Conservation (phyloP, 805 yeast genomes). For the Wickerhamiella hasegawae region DNA sequence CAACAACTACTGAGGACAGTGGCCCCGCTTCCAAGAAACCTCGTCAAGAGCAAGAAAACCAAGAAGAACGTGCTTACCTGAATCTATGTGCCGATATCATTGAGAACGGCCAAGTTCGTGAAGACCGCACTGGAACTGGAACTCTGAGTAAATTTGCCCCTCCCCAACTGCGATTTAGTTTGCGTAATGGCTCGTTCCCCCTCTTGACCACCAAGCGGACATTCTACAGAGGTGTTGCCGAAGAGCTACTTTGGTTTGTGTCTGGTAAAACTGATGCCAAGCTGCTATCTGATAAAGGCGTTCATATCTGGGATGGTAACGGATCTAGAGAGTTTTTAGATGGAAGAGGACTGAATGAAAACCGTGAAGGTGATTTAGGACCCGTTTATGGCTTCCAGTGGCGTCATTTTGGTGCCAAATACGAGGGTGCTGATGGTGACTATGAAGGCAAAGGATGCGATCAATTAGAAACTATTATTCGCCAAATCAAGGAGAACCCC, state of each 20-base stretch:
- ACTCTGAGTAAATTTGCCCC: constrained; percentile 86
- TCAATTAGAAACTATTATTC: constrained; percentile 66
- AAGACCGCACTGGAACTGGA: constrained; percentile 97
- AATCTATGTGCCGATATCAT: constrained; percentile 67
- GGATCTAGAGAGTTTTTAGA: constrained; percentile 88
- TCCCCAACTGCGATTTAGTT: constrained; percentile 75
- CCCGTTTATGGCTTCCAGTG: constrained; percentile 99
- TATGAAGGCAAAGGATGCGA: constrained; percentile 82
- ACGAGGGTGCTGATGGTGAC: constrained; percentile 71
- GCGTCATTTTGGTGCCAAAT: constrained; percentile 97
- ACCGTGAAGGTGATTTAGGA: constrained; percentile 89
- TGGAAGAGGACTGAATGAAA: constrained; percentile 56
- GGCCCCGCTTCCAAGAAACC: too few relatives aligned
- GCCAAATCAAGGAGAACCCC: constrained; percentile 73
- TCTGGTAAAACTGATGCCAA: constrained; percentile 82
- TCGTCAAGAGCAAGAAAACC: too few relatives aligned
- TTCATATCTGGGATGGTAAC: constrained; percentile 98
- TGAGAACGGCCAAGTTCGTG: constrained; percentile 73
- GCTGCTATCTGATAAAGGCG: constrained; percentile 60
- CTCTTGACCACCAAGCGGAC: constrained; percentile 85
- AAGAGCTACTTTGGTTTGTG: constrained; percentile 87
- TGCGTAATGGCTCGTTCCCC: constrained; percentile 64
- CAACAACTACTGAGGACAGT: too few relatives aligned
- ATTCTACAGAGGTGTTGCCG: constrained; percentile 73
- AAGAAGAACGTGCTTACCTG: constrained; percentile 73